Percentiles rank a stretch among this genome's conserved stretches.
phyloP scores from a whole-genome alignment of 1,139 yeast genomes.

The Entelexis sorbosivorans region DNA sequence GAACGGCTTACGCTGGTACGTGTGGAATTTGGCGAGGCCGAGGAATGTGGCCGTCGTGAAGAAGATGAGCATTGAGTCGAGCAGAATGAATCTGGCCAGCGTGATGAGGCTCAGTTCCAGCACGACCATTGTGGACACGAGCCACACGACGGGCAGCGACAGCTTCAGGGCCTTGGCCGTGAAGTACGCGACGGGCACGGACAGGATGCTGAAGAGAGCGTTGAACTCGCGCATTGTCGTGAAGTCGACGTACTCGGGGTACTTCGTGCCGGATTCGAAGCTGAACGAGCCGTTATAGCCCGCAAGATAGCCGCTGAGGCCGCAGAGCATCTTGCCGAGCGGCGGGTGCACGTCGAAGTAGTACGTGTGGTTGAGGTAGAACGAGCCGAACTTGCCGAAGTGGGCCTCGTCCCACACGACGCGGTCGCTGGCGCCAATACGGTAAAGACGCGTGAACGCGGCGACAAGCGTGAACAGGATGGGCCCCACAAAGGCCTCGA shows the following conservation, averaged over 20 bases:
- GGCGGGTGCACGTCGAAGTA: slow-evolving; percentile 99
- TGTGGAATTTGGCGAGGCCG: slow-evolving; percentile 70
- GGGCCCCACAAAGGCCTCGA: slow-evolving; percentile 46
- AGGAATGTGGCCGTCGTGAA: slow-evolving; percentile 80
- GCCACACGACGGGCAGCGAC: slow-evolving; percentile 74
- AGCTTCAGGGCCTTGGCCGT: slow-evolving; percentile 81
- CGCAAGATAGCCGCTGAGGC: slow-evolving; percentile 85
- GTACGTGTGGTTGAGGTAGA: slow-evolving; percentile 82
- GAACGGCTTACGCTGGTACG: slow-evolving; percentile 53
- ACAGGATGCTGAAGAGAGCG: slow-evolving; percentile 76
- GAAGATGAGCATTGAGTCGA: slow-evolving; percentile 91
- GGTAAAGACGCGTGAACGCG: slow-evolving; percentile 55
- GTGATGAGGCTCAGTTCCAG: slow-evolving; percentile 82
- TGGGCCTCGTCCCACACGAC: slow-evolving; percentile 73
- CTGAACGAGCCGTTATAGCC: slow-evolving; percentile 94
- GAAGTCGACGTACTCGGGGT: slow-evolving; percentile 78
- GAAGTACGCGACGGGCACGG: slow-evolving; percentile 88
- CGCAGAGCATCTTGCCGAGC: slow-evolving; percentile 92
- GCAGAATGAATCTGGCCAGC: slow-evolving; percentile 77
- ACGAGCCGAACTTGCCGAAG: slow-evolving; percentile 90
- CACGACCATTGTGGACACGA: slow-evolving; percentile 74
- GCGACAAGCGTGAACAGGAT: slow-evolving; percentile 49
- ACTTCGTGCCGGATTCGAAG: slow-evolving; percentile 75
- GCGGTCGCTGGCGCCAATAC: slow-evolving; percentile 47
- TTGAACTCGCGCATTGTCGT: slow-evolving; percentile 91